Conservation (phyloP, 2,329 filamentous ascomycete species). For the Arthroderma sp. region DNA sequence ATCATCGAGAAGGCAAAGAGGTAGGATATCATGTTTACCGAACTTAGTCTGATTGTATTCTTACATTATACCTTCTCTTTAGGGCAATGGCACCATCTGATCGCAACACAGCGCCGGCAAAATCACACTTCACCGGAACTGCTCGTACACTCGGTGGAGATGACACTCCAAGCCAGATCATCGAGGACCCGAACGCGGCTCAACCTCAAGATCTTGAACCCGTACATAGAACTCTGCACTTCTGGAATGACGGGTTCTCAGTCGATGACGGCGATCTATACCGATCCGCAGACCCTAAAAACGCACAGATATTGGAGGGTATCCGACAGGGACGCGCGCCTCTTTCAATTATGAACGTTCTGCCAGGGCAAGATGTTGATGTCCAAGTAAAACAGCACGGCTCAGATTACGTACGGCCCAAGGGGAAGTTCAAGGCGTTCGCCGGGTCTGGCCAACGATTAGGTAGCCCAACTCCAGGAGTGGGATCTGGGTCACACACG, state of each 20-base stretch:
- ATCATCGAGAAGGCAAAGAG: constrained; percentile 37
- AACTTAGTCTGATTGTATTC: neutral
- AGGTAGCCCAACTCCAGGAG: constrained; percentile 51
- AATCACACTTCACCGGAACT: constrained; percentile 45
- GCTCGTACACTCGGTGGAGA: constrained; percentile 56
- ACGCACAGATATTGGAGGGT: constrained; percentile 48
- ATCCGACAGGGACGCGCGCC: constrained; percentile 54
- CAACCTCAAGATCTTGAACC: constrained; percentile 34
- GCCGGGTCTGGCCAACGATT: constrained; percentile 48
- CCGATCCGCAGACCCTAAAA: constrained; percentile 51
- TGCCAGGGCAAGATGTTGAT: constrained; percentile 52
- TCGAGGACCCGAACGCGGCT: constrained; percentile 40
- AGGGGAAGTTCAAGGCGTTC: constrained; percentile 54
- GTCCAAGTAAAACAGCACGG: constrained; percentile 53
- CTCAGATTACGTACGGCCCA: constrained; percentile 51
- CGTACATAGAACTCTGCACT: constrained; percentile 48
- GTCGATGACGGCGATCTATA: constrained; percentile 54
- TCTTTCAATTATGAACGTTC: constrained; percentile 50
- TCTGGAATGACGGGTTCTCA: constrained; percentile 55
- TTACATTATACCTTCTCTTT: constrained; percentile 1
- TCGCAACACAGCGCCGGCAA: constrained; percentile 35
- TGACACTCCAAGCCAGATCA: constrained; percentile 46
- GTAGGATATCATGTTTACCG: constrained; percentile 19
- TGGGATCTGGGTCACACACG: constrained; percentile 27
- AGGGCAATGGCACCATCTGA: constrained; percentile 16